Evolutionary conservation across 176 grass and related monocot species (phyloP), one percentile per base, ranked within the genome.

Genomic region (Musa itinerans): DNA sequence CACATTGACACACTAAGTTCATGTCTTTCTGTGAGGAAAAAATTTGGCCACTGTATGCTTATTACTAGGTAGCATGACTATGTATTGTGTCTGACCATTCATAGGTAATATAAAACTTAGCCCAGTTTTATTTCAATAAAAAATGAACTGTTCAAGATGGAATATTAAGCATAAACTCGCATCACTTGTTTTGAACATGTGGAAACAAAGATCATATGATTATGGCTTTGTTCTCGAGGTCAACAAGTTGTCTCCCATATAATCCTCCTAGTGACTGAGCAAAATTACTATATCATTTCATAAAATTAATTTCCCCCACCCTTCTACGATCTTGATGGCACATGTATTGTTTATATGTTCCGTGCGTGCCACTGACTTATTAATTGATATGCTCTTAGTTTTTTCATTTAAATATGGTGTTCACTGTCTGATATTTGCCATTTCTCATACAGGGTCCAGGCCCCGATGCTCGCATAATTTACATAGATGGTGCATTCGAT

Each of bases 401-500:
- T 50, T 34, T n/a, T 22, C 25, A 13, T 69, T 50, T 50, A 50
- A 50, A 50, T 16, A 69, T 19, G 2, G 2, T 69, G 16, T 50
- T 68, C 65, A 34, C 9, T 15, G 10, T 22, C 34, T 48, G 2
- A 12, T 34, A 7, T 69, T 50, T 69, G 15, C 34, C 27, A 55
- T 26, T 74, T 74, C 50, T 56, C 24, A 9, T 74, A 27, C 83
- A 98, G 90, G 90, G 86, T 63, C 94, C 94, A 65, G 88, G 68
- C 53, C 94, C 90, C 79, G 89, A 87, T 98, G 88, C 90, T 81
- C 83, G 73, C 14, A 80, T 98, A 8, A 80, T 98, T 78, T 98
- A 98, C 78, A 91, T 98, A 82, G 94, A 98, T 87, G 94, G 94
- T 16, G 52, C 90, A 70, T 98, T 93, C 82, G 94, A 98, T 77